Conservation (phyloP, 345 rosid genomes). For the Eucalyptus pumila region DNA sequence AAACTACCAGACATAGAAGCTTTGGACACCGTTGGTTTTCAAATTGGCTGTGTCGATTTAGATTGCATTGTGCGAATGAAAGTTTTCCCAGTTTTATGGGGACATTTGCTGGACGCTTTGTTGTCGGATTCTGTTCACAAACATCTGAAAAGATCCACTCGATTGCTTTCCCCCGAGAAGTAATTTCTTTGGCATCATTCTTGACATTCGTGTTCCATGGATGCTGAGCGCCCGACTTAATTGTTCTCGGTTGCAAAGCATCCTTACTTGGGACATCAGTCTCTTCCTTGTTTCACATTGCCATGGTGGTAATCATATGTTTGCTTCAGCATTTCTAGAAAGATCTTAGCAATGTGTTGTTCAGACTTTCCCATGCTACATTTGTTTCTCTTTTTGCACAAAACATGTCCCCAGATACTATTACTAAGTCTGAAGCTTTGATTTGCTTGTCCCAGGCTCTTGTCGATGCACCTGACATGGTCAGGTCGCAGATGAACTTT, state of each 20-base stretch:
- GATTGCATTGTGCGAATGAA: not conserved
- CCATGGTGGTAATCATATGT: not conserved
- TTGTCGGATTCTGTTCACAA: not conserved
- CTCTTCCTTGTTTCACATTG: not conserved
- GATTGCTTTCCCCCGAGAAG: not conserved
- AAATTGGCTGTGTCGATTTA: not conserved
- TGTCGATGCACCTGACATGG: slow-evolving; percentile 82
- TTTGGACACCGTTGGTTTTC: not conserved
- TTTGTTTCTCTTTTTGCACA: not conserved
- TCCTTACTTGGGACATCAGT: not conserved
- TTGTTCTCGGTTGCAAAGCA: not conserved
- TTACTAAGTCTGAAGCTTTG: not conserved
- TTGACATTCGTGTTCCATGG: not conserved
- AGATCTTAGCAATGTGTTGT: not conserved
- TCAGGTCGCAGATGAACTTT: slow-evolving; percentile 70
- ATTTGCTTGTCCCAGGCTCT: slow-evolving; percentile 35
- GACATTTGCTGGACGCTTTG: not conserved
- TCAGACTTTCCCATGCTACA: not conserved
- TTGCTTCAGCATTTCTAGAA: not conserved
- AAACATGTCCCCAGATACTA: not conserved
- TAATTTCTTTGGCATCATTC: not conserved
- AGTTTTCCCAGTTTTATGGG: not conserved
- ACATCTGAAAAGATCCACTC: not conserved
- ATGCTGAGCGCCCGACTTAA: not conserved
- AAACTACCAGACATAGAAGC: not conserved